These are phyloP conservation scores for Miscanthus lutarioriparius DNA, from an alignment of 176 grass and related monocot genomes.

Conservation along the genomic window DNA sequence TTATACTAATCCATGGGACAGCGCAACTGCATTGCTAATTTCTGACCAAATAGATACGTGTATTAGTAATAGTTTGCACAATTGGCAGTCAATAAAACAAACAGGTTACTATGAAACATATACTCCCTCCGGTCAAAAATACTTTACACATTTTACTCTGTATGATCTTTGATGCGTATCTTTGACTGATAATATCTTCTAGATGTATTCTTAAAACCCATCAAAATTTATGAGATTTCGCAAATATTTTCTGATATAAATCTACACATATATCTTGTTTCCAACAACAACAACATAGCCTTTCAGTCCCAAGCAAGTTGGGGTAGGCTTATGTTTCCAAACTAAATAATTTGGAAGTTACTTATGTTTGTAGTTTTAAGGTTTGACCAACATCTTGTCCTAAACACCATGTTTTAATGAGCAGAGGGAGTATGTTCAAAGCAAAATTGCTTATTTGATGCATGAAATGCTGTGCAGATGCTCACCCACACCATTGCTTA, in stretches of 20 bases:
- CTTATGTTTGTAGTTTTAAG: background rate
- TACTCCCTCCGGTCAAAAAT: background rate
- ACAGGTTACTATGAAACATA: background rate
- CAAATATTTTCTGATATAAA: background rate
- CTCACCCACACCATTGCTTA: background rate
- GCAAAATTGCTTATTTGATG: background rate
- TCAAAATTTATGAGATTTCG: background rate
- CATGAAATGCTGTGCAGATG: background rate
- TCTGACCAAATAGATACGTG: background rate
- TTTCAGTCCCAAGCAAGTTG: no score
- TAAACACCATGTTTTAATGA: background rate
- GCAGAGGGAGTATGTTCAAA: background rate
- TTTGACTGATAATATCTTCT: background rate
- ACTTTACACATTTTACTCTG: background rate
- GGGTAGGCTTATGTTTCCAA: no score
- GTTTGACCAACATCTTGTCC: background rate
- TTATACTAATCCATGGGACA: background rate
- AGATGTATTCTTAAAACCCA: background rate
- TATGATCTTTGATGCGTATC: background rate
- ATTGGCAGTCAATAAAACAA: conserved; percentile 5
- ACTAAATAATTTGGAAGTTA: background rate
- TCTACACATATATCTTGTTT: background rate
- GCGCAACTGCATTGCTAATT: background rate
- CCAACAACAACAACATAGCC: no score
- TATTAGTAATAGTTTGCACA: background rate